Evolutionary conservation across 176 grass and related monocot species (phyloP).

Genomic region (Paspalum vaginatum): DNA sequence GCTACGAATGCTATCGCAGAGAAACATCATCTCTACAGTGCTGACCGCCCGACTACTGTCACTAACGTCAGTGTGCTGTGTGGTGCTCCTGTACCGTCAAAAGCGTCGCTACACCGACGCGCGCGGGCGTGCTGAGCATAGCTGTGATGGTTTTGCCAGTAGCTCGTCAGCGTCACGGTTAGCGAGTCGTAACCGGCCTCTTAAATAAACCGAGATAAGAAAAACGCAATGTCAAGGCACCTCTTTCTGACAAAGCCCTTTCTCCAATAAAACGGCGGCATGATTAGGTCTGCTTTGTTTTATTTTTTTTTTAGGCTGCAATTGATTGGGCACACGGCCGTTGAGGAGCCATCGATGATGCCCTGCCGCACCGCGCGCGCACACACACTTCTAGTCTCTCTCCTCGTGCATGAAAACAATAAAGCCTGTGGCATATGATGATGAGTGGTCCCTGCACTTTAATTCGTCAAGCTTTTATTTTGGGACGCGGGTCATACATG

Average conservation of each 20-base stretch:
- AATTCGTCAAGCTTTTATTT: slow-evolving; percentile 14
- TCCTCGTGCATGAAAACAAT: slow-evolving; percentile 24
- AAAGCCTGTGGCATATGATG: not conserved
- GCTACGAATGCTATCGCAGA: not conserved
- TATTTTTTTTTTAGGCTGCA: not conserved
- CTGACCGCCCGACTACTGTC: not conserved
- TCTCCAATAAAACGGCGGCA: slow-evolving; percentile 14
- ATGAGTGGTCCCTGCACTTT: not conserved
- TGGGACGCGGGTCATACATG: not conserved
- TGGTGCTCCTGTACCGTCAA: not conserved
- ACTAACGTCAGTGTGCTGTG: not conserved
- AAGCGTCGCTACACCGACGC: not conserved
- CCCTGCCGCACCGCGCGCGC: slow-evolving; percentile 20
- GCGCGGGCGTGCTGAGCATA: not conserved
- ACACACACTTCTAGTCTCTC: too few species aligned
- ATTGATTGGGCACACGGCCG: slow-evolving; percentile 15
- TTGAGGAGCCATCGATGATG: not conserved
- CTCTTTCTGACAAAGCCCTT: not conserved
- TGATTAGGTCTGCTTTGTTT: slow-evolving; percentile 35
- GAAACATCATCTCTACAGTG: not conserved
- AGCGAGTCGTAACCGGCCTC: too few species aligned
- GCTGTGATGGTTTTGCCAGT: not conserved
- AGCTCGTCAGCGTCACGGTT: slow-evolving; percentile 16
- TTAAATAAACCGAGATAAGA: not conserved
- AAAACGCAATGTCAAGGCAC: not conserved